Conservation (phyloP, 768 basidiomycete species). For the Chlorophyllum brunneum region DNA sequence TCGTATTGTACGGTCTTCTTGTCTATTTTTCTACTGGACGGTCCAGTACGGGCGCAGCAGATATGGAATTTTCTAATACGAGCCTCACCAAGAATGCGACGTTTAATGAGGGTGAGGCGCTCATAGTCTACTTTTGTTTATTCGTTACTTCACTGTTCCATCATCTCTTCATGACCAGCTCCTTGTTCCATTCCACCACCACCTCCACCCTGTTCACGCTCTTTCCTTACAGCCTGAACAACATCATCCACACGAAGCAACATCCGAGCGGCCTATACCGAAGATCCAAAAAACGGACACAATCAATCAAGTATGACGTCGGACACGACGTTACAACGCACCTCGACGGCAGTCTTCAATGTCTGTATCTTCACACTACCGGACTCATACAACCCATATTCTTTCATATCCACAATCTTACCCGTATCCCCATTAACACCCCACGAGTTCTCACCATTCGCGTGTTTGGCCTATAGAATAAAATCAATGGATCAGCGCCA, state of each 20-base stretch:
- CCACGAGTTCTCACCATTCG: constrained; percentile 85
- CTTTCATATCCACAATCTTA: constrained; percentile 94
- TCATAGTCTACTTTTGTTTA: no score
- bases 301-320: neutral
- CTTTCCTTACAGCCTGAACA: constrained; percentile 82
- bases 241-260: constrained; percentile 92
- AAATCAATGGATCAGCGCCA: neutral
- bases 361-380: constrained; percentile 99
- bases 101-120: no score
- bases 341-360: constrained; percentile 95
- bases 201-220: constrained; percentile 51
- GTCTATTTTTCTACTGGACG: no score
- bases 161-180: constrained; percentile 55
- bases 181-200: constrained; percentile 32
- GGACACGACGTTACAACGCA: constrained; percentile 20
- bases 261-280: constrained; percentile 74
- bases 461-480: constrained; percentile 80
- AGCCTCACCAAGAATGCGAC: no score
- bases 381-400: constrained; percentile 90
- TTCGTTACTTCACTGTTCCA: constrained; percentile 25
- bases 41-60: no score
- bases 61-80: no score
- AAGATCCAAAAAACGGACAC: neutral
- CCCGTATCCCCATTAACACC: constrained; percentile 97
- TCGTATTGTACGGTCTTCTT: no score